Percentiles rank a stretch among this genome's conserved stretches.
Evolutionary conservation across 306 rosid genomes (phyloP).

Genomic region (Trifolium subterraneum): DNA sequence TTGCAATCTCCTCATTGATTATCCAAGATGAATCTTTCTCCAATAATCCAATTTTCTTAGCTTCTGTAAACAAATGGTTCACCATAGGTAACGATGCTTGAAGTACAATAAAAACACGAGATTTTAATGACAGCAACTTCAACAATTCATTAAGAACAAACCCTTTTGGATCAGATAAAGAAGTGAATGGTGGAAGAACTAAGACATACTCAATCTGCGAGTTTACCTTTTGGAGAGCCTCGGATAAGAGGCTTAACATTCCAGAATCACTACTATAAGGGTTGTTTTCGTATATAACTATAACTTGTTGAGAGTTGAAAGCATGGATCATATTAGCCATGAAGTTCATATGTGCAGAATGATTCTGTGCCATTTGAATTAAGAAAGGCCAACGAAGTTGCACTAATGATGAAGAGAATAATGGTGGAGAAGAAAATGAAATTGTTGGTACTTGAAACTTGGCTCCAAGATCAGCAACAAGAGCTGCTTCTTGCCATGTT

Average conservation of each 20-base stretch:
- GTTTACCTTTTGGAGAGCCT: constrained; percentile 57
- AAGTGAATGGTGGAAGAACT: constrained; percentile 56
- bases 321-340: constrained; percentile 51
- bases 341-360: constrained; percentile 51
- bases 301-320: constrained; percentile 47
- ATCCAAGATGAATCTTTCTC: constrained; percentile 62
- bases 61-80: constrained; percentile 60
- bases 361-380: constrained; percentile 54
- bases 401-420: constrained; percentile 44
- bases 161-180: constrained; percentile 57
- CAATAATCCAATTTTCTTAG: constrained; percentile 55
- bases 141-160: constrained; percentile 55
- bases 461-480: constrained; percentile 60
- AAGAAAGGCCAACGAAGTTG: constrained; percentile 63
- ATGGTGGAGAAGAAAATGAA: constrained; percentile 57
- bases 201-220: constrained; percentile 59
- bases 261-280: constrained; percentile 55
- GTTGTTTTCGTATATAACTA: constrained; percentile 58
- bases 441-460: constrained; percentile 52
- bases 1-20: constrained; percentile 52
- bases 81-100: constrained; percentile 60
- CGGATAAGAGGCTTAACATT: constrained; percentile 52
- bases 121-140: constrained; percentile 45
- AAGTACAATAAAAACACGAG: constrained; percentile 66
- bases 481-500: constrained; percentile 63